Evolutionary conservation across 2,329 filamentous ascomycete species (phyloP).

Genomic region (Talaromyces piceae): DNA sequence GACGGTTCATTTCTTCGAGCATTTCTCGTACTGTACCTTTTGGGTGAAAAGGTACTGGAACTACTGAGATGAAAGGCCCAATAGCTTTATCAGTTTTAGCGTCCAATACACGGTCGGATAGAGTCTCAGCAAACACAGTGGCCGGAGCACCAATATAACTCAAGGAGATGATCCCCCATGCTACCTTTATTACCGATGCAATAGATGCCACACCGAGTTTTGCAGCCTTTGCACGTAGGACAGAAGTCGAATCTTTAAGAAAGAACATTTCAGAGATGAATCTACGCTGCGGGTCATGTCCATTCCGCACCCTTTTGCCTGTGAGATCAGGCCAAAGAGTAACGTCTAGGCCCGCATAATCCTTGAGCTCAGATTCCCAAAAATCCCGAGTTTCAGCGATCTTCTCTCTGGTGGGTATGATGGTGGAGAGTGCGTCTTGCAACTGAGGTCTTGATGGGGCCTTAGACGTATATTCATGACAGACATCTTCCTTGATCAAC

Average conservation of each 20-base stretch:
- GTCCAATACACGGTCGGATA: slow-evolving; percentile 24
- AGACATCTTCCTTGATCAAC: slow-evolving; percentile 10
- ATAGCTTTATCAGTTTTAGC: slow-evolving; percentile 20
- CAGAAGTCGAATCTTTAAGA: slow-evolving; percentile 13
- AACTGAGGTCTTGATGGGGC: slow-evolving; percentile 19
- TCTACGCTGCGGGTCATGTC: slow-evolving; percentile 11
- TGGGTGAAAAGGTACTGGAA: slow-evolving; percentile 26
- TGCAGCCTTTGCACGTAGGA: slow-evolving; percentile 15
- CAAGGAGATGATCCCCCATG: slow-evolving; percentile 22
- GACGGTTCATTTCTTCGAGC: slow-evolving; percentile 18
- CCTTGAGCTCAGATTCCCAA: slow-evolving; percentile 20
- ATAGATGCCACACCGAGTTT: slow-evolving; percentile 22
- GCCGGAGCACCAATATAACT: slow-evolving; percentile 21
- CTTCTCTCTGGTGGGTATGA: slow-evolving; percentile 14
- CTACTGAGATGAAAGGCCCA: slow-evolving; percentile 26
- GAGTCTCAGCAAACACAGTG: slow-evolving; percentile 26
- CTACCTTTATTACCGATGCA: slow-evolving; percentile 22
- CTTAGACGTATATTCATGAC: slow-evolving; percentile 1
- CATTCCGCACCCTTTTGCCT: slow-evolving; percentile 14
- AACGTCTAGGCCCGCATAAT: slow-evolving; percentile 18
- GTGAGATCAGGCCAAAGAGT: slow-evolving; percentile 23
- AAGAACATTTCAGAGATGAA: slow-evolving; percentile 15
- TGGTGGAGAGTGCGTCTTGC: slow-evolving; percentile 19
- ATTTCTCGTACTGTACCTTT: slow-evolving; percentile 19
- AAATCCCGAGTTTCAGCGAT: slow-evolving; percentile 15